A percentile compares a stretch with the other conserved stretches of the same genome.
Evolutionary conservation across 2,329 filamentous ascomycete species (phyloP).

Genomic region (Sporothrix dimorphospora): DNA sequence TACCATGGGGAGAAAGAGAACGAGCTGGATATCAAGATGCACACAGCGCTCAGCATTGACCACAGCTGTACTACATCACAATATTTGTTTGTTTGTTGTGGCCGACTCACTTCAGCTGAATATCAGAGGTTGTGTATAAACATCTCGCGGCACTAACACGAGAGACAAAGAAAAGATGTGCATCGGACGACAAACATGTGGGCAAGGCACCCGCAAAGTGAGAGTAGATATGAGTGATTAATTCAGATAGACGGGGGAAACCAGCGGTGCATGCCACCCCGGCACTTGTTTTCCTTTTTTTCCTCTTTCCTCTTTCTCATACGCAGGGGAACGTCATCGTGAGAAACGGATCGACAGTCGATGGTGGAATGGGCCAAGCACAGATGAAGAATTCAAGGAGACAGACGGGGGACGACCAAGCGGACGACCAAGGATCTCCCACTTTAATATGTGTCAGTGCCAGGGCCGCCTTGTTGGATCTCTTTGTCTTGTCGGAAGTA

Average conservation of each 20-base stretch:
- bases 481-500: slow-evolving; percentile 9
- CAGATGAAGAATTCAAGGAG: background rate
- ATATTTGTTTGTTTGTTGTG: background rate
- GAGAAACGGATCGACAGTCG: slow-evolving; percentile 22
- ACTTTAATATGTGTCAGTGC: slow-evolving; percentile 9
- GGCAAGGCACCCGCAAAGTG: background rate
- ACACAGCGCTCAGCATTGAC: background rate
- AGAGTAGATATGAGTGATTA: background rate
- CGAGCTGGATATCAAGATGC: background rate
- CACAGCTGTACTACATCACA: background rate
- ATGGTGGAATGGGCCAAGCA: slow-evolving; percentile 13
- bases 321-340: background rate
- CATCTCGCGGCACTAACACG: background rate
- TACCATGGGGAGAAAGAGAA: background rate
- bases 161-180: slow-evolving; percentile 17
- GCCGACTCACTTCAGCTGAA: background rate
- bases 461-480: slow-evolving; percentile 10
- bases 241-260: background rate
- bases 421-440: background rate
- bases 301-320: background rate
- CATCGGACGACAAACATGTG: slow-evolving; percentile 5
- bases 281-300: background rate
- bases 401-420: background rate
- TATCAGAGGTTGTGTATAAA: background rate
- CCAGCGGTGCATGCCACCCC: slow-evolving; percentile 1